Base-by-base conservation (phyloP, 2,329 filamentous ascomycete genomes). In the Fusarium buharicum region DNA sequence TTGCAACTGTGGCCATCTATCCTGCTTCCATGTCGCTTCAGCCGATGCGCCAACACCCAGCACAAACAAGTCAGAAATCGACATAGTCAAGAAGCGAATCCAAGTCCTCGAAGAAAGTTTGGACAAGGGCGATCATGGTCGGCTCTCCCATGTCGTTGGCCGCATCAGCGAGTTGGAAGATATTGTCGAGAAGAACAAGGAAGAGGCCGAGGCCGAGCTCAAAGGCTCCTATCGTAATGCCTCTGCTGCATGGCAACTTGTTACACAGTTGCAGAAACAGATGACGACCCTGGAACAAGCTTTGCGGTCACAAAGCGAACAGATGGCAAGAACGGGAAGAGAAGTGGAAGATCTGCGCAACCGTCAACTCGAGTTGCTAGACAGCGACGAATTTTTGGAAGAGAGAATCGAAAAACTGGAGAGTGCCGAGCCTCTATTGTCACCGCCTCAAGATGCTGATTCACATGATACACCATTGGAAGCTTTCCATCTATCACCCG, bases 1-100 rank as follows among this genome's bases (percentile, higher is more conserved):
- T 17, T 87, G 85, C 66, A 80, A 85, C 46, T 87, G 85, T 64
- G 85, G 85, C 6, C 85, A 87, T 68, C 79, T 85, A 49, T 82
- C 84, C 30, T 87, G 84, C 71, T 87, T 83, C 68, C 85, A 87
- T 68, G 75, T 82, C 55, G 77, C 78, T 61, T 78, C 78, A n/a
- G 74, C 79, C 24, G 79, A 83, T 50, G 71, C 74, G 12, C 74
- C 79, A 7, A 84, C 86, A 60, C 66, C 85, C 20, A 81, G 82
- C 31, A 74, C 76, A 18, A 75, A 86, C 57, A 79, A 76, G 60
- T 78, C 78, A 49, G 70, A 72, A 48, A 66, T 72, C 37, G 70
- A 72, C 36, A 41, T 68, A 22, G 59, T 73, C 46, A 70, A 71
- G 47, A 60, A 73, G 33, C 67, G 69, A 43, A 49, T 72, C 22